phyloP scores from a whole-genome alignment of 768 basidiomycete species.

The Mycena rebaudengoi region DNA sequence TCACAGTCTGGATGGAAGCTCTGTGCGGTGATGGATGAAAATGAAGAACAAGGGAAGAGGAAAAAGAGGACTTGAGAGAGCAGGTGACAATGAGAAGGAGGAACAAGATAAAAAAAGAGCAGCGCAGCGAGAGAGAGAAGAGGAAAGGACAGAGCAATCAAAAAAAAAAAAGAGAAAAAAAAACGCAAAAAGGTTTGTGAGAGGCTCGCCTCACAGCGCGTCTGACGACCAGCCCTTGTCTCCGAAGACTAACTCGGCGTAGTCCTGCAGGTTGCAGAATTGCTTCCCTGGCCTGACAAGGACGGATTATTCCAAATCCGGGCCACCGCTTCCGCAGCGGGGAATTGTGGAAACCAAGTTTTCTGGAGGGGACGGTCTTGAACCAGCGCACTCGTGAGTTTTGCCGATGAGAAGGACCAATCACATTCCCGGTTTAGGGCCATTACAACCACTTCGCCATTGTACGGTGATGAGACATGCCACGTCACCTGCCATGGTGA shows the following conservation, averaged over 20 bases:
- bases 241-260: conserved; percentile 94
- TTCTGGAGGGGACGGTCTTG: conserved; percentile 95
- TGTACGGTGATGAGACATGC: conserved; percentile 34
- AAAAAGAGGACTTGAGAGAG: no score
- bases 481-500: no score
- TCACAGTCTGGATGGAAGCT: conserved; percentile 22
- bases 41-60: conserved; percentile 57
- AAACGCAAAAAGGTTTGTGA: conserved; percentile 75
- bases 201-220: conserved; percentile 81
- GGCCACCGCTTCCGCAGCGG: conserved; percentile 68
- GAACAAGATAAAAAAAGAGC: no score
- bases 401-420: conserved; percentile 68
- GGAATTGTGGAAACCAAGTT: conserved; percentile 86
- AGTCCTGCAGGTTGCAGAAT: conserved; percentile 90
- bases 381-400: conserved; percentile 85
- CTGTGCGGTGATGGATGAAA: background rate
- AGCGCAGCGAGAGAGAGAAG: no score
- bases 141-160: no score
- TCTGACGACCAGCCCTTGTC: conserved; percentile 86
- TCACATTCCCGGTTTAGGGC: conserved; percentile 85
- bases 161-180: conserved; percentile 10
- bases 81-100: no score
- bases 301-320: conserved; percentile 83
- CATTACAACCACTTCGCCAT: conserved; percentile 83
- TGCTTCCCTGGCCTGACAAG: conserved; percentile 91